A percentile compares a stretch with the other conserved stretches of the same genome.
Evolutionary conservation across 495 filamentous ascomycete genomes (phyloP).

Genomic region (Xylaria cubensis): DNA sequence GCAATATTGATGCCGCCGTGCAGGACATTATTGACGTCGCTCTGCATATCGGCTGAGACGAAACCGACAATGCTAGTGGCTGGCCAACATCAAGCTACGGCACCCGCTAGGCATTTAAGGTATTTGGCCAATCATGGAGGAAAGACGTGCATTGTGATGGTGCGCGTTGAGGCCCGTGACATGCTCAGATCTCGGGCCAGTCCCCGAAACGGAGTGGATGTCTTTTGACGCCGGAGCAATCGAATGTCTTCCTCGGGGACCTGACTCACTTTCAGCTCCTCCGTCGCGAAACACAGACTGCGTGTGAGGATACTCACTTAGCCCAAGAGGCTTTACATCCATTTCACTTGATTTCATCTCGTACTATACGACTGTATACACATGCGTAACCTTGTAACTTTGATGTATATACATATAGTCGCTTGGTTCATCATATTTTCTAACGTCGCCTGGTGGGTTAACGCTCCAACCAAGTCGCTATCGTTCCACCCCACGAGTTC

Average conservation of each 20-base stretch:
- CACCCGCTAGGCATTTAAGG: background rate
- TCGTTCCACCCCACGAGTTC: slow-evolving; percentile 5
- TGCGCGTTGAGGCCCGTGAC: background rate
- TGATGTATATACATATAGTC: slow-evolving; percentile 26
- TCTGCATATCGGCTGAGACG: background rate
- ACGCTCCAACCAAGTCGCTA: slow-evolving; percentile 5
- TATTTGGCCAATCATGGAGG: background rate
- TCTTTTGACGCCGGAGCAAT: slow-evolving; percentile 2
- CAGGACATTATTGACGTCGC: slow-evolving; percentile 15
- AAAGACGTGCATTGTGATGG: background rate
- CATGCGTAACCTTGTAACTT: slow-evolving; percentile 34
- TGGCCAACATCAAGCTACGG: background rate
- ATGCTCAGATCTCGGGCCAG: background rate
- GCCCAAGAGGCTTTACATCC: slow-evolving; percentile 12
- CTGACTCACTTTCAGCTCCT: slow-evolving; percentile 7
- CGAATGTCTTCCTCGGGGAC: background rate
- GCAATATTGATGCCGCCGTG: slow-evolving; percentile 6
- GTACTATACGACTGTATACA: slow-evolving; percentile 39
- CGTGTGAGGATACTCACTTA: background rate
- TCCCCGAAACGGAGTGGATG: background rate
- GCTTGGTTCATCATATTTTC: slow-evolving; percentile 23
- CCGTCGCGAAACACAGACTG: background rate
- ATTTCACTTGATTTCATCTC: slow-evolving; percentile 27
- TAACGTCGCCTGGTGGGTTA: background rate
- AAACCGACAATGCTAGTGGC: background rate